phyloP scores from a whole-genome alignment of 1,139 yeast species.

The Torulaspora globosa region DNA sequence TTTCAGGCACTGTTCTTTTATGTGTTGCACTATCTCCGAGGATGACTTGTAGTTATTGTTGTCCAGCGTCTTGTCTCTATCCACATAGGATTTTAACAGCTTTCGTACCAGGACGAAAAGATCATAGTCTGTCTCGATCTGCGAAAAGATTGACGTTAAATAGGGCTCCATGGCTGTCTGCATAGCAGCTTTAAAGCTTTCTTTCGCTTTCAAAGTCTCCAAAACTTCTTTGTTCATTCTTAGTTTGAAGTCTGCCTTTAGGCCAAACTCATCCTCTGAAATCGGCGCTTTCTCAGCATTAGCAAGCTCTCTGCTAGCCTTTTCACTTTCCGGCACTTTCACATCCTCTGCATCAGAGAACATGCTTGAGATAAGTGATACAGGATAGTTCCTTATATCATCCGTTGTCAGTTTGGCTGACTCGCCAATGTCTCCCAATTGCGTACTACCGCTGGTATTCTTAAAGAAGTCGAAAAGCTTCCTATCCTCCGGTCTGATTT shows the following conservation, averaged over 20 bases:
- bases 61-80: constrained; percentile 20
- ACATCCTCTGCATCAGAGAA: constrained; percentile 9
- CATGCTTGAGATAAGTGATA: constrained; percentile 19
- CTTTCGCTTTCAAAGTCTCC: constrained; percentile 23
- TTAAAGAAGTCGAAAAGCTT: constrained; percentile 20
- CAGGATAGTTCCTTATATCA: constrained; percentile 26
- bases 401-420: constrained; percentile 22
- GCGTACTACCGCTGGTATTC: constrained; percentile 12
- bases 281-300: not conserved
- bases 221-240: constrained; percentile 16
- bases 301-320: constrained; percentile 8
- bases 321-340: constrained; percentile 4
- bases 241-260: constrained; percentile 5
- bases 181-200: constrained; percentile 25
- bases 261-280: not conserved
- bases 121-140: constrained; percentile 29
- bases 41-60: constrained; percentile 10
- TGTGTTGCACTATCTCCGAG: constrained; percentile 19
- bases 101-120: constrained; percentile 19
- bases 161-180: constrained; percentile 26
- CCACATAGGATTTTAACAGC: constrained; percentile 17
- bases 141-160: constrained; percentile 11
- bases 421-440: constrained; percentile 12
- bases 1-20: constrained; percentile 14
- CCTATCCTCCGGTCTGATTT: constrained; percentile 13